Base-by-base conservation (phyloP, 805 yeast genomes). In the Candida nanaspora region DNA sequence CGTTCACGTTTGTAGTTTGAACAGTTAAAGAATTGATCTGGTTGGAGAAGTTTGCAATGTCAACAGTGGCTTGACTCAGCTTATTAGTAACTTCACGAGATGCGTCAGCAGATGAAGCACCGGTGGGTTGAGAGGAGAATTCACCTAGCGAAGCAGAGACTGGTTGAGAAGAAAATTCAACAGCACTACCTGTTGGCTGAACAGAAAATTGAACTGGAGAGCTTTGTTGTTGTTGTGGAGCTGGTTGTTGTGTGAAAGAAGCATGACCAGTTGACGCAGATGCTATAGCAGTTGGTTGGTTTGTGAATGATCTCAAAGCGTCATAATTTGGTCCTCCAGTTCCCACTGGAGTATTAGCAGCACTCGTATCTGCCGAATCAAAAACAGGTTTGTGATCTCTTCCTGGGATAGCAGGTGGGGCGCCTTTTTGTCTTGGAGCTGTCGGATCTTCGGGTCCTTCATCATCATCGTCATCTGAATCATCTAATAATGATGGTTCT, bases 11-110 rank as follows among this genome's bases (percentile, higher is more conserved):
- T 1, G 84, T 68, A 2, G 94, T 85, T 60, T 88, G 96, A 19
- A 72, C 63, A 1, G 88, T 74, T 47, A 91, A 66, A 0, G 95
- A 83, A 47, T 78, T 78, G 47, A 86, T 81, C 64, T 89, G 96
- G 51, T 82, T 86, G 0, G 95, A 83, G 33, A 85, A 69, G 50
- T 89, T 86, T 14, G 95, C 96, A 58, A 87, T 74, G 51, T 86
- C 96, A 6, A 88, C 75, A 6, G 93, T 78, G 4, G 95, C 91
- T 44, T 76, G 75, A 1, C 95, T 78, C 38, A 87, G 65, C 53
- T 81, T 78, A 23, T 80, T 78, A 1, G 86, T 73, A 1, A 81
- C 71, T n/a, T 75, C 85, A 6, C 69, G 65, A 37, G 57, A 57
- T 13, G 66, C 52, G 44, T 80, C 82, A 0, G 82, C 79, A 40